Conservation (phyloP, 768 basidiomycete genomes). For the Rhizopogon salebrosus region DNA sequence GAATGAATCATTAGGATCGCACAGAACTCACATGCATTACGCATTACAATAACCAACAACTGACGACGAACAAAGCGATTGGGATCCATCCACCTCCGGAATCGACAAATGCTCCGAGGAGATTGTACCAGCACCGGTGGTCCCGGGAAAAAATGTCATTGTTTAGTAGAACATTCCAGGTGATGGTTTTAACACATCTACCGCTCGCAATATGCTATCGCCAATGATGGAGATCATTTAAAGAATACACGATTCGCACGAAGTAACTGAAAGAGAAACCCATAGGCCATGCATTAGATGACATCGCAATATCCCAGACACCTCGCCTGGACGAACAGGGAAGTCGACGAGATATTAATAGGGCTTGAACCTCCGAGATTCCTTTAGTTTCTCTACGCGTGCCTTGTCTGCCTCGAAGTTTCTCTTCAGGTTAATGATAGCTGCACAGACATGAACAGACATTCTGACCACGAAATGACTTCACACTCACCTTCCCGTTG, state of each 20-base stretch:
- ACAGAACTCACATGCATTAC: too few species aligned
- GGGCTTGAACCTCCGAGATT: slow-evolving; percentile 79
- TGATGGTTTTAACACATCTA: too few species aligned
- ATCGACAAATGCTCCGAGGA: too few species aligned
- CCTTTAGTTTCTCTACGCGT: slow-evolving; percentile 41
- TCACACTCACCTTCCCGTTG: slow-evolving; percentile 66
- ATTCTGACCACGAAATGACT: neutral
- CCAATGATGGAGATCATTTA: neutral
- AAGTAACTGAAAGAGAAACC: neutral
- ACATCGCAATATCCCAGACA: neutral
- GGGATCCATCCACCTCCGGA: too few species aligned
- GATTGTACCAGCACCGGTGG: too few species aligned
- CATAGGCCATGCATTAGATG: neutral
- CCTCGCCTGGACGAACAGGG: neutral
- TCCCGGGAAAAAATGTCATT: too few species aligned
- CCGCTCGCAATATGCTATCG: too few species aligned
- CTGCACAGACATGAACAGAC: slow-evolving; percentile 25
- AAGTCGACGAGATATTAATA: slow-evolving; percentile 46
- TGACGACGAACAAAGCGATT: too few species aligned
- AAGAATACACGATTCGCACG: neutral
- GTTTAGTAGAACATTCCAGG: too few species aligned
- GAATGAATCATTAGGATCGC: too few species aligned
- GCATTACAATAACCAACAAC: too few species aligned
- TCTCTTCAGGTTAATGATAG: slow-evolving; percentile 56
- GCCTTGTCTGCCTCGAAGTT: slow-evolving; percentile 89